A percentile compares a stretch with the other conserved stretches of the same genome.
Evolutionary conservation across 2,329 filamentous ascomycete species (phyloP).

Genomic region (Exophiala sideris): DNA sequence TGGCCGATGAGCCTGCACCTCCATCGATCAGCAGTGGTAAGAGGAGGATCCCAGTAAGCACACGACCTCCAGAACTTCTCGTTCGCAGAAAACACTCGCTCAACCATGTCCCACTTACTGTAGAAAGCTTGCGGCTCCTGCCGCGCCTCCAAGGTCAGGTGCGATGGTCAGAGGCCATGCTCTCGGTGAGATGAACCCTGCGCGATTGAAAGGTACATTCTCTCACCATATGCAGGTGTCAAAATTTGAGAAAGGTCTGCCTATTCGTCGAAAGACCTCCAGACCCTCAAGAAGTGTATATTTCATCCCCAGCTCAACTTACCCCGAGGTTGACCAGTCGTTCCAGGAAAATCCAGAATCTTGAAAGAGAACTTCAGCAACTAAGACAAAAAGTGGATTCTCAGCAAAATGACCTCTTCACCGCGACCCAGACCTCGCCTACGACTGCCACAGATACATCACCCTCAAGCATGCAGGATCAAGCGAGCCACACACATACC

Average conservation of each 20-base stretch:
- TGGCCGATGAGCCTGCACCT: neutral
- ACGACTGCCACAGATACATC: conserved; percentile 4
- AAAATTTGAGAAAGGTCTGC: conserved; percentile 36
- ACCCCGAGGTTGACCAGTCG: neutral
- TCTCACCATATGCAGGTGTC: conserved; percentile 27
- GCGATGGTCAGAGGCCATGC: conserved; percentile 38
- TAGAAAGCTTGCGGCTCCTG: conserved; percentile 40
- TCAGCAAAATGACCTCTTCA: conserved; percentile 3
- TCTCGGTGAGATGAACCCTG: conserved; percentile 29
- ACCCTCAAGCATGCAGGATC: neutral
- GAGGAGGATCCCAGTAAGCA: conserved; percentile 37
- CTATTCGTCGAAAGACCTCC: conserved; percentile 36
- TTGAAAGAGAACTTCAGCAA: conserved; percentile 34
- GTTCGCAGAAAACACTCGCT: no score
- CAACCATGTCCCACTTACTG: no score
- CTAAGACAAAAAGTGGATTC: conserved; percentile 32
- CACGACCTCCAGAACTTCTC: neutral
- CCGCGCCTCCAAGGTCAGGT: conserved; percentile 40
- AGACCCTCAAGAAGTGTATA: conserved; percentile 17
- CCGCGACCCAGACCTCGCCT: conserved; percentile 17
- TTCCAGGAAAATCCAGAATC: conserved; percentile 33
- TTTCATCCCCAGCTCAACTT: neutral
- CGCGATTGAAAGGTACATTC: no score
- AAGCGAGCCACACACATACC: neutral
- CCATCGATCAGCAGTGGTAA: conserved; percentile 28